Evolutionary conservation across 805 yeast genomes (phyloP).

Genomic region (Cyberlindnera euphorbiae): DNA sequence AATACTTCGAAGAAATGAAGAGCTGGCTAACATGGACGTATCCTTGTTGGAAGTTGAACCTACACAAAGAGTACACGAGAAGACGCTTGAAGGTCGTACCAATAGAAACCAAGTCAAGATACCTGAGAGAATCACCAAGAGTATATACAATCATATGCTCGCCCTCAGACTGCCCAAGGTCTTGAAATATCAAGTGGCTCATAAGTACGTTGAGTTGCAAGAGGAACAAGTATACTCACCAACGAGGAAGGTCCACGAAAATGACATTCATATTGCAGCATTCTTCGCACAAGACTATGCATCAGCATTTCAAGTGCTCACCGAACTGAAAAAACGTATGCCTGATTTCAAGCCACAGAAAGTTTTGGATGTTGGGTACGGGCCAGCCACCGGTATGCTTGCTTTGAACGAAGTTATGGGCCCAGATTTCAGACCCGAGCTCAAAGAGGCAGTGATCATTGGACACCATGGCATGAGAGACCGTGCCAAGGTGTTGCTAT

Average conservation of each 20-base stretch:
- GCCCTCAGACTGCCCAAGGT: constrained; percentile 57
- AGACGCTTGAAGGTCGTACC: constrained; percentile 54
- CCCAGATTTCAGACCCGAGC: constrained; percentile 50
- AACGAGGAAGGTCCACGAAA: constrained; percentile 43
- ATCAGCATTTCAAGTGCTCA: constrained; percentile 56
- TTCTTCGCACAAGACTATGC: constrained; percentile 80
- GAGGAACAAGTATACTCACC: constrained; percentile 51
- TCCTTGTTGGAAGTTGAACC: constrained; percentile 1
- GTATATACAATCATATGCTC: constrained; percentile 61
- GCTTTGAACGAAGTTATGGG: constrained; percentile 85
- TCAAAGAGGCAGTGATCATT: constrained; percentile 66
- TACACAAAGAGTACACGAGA: constrained; percentile 44
- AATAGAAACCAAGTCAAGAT: constrained; percentile 44
- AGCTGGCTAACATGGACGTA: not conserved
- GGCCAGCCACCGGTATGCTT: constrained; percentile 89
- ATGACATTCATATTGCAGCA: constrained; percentile 78
- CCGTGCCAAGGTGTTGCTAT: constrained; percentile 71
- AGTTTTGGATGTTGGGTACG: constrained; percentile 77
- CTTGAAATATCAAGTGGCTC: constrained; percentile 58
- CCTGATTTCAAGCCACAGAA: constrained; percentile 60
- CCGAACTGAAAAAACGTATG: constrained; percentile 56
- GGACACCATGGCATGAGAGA: constrained; percentile 73
- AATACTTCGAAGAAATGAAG: constrained; percentile 13
- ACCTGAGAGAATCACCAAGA: constrained; percentile 51
- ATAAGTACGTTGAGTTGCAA: constrained; percentile 44